Percentiles rank a stretch among this genome's conserved stretches.
Evolutionary conservation across 192 early-diverging fungal genomes (phyloP).

Genomic region (Podochytrium sp.): DNA sequence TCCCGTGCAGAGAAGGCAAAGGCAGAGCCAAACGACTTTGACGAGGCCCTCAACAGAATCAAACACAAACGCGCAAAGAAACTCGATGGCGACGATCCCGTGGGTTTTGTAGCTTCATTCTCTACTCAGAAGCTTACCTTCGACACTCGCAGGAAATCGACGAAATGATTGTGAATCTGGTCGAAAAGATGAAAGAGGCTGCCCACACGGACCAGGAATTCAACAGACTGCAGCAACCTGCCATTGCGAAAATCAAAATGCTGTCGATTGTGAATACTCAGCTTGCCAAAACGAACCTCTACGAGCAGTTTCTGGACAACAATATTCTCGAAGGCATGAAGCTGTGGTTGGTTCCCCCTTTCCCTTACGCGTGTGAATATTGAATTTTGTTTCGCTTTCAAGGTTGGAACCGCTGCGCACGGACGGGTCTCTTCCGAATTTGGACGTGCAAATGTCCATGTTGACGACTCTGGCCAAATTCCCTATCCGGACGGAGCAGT

Average conservation of each 20-base stretch:
- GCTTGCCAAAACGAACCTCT: constrained; percentile 55
- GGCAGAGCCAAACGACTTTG: constrained; percentile 44
- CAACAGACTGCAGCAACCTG: constrained; percentile 62
- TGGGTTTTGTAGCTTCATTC: background rate
- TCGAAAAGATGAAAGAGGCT: constrained; percentile 63
- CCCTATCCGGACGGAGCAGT: constrained; percentile 26
- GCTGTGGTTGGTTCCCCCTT: constrained; percentile 55
- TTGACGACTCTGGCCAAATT: constrained; percentile 72
- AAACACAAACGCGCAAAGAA: constrained; percentile 44
- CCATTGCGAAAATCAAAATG: constrained; percentile 72
- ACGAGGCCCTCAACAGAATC: constrained; percentile 39
- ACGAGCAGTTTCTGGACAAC: constrained; percentile 81
- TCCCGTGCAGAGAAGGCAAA: constrained; percentile 26
- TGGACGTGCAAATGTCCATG: constrained; percentile 86
- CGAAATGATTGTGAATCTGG: constrained; percentile 44
- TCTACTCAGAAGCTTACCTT: too few relatives aligned
- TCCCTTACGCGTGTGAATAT: background rate
- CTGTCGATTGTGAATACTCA: constrained; percentile 57
- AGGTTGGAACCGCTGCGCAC: constrained; percentile 82
- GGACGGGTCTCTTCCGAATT: constrained; percentile 84
- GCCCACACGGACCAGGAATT: constrained; percentile 65
- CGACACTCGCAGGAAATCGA: constrained; percentile 43
- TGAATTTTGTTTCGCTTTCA: background rate
- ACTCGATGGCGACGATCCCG: constrained; percentile 38
- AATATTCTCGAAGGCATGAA: constrained; percentile 83